These are phyloP conservation scores for Mycena alexandri DNA, from an alignment of 768 basidiomycete species.

Conservation along the genomic window DNA sequence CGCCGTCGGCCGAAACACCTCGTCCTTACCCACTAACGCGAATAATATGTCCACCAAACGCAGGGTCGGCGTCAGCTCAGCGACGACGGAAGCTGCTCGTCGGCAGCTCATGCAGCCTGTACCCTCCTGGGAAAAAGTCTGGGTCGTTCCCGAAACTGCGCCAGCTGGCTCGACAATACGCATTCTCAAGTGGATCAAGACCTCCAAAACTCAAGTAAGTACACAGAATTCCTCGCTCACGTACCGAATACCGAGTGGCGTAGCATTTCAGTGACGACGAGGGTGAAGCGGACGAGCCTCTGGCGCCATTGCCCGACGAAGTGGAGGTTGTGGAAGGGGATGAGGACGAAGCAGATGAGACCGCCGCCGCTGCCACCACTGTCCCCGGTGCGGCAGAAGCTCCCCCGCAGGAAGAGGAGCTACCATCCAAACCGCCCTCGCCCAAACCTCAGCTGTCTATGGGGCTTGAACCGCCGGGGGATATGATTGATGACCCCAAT, in stretches of 20 bases:
- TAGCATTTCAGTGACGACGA: constrained; percentile 94
- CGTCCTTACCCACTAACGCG: no score
- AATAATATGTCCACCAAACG: constrained; percentile 75
- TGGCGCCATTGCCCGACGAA: constrained; percentile 84
- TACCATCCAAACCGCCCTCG: constrained; percentile 72
- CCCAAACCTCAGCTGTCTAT: constrained; percentile 76
- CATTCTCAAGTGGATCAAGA: constrained; percentile 84
- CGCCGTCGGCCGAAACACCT: no score
- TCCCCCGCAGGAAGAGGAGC: constrained; percentile 57
- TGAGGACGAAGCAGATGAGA: constrained; percentile 73
- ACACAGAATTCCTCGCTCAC: neutral
- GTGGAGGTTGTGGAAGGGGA: constrained; percentile 81
- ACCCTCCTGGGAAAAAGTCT: constrained; percentile 86
- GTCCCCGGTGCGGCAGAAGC: constrained; percentile 45
- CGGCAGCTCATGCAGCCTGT: constrained; percentile 92
- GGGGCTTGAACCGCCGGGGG: constrained; percentile 60
- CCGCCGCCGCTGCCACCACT: constrained; percentile 55
- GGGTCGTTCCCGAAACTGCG: constrained; percentile 71
- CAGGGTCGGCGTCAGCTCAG: constrained; percentile 81
- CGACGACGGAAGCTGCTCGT: constrained; percentile 84
- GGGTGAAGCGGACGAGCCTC: constrained; percentile 80
- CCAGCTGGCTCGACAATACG: constrained; percentile 70
- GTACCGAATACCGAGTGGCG: constrained; percentile 1
- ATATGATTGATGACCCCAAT: constrained; percentile 55
- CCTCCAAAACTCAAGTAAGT: constrained; percentile 81